Evolutionary conservation across 192 early-diverging fungal genomes (phyloP).

Genomic region (Linnemannia exigua): DNA sequence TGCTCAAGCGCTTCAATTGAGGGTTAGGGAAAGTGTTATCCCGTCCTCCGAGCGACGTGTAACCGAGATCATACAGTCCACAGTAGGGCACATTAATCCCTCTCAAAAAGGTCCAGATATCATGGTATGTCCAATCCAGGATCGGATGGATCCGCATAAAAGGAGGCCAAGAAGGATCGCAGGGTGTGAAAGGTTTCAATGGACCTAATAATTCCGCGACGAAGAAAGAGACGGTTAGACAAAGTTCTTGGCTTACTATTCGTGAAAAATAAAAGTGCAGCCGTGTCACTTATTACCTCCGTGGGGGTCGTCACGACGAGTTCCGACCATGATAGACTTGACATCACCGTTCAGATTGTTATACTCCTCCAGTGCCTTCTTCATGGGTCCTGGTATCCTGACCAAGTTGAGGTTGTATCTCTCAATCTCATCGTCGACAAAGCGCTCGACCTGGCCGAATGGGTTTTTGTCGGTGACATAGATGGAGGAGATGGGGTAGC

Average conservation of each 20-base stretch:
- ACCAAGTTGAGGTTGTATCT: conserved; percentile 82
- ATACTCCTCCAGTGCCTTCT: conserved; percentile 80
- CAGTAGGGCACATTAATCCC: conserved; percentile 84
- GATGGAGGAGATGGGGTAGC: conserved; percentile 68
- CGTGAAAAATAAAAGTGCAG: not conserved
- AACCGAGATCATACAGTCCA: conserved; percentile 90
- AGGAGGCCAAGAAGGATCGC: conserved; percentile 91
- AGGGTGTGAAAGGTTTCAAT: conserved; percentile 74
- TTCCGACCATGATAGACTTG: conserved; percentile 89
- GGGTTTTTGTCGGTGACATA: conserved; percentile 84
- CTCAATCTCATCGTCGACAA: conserved; percentile 79
- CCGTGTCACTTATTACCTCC: conserved; percentile 59
- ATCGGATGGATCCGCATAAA: conserved; percentile 95
- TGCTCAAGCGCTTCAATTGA: conserved; percentile 61
- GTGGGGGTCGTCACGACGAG: conserved; percentile 80
- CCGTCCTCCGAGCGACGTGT: conserved; percentile 92
- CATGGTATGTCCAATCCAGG: conserved; percentile 88
- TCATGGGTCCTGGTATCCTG: conserved; percentile 81
- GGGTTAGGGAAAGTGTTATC: conserved; percentile 92
- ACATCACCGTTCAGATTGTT: conserved; percentile 64
- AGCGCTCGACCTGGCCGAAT: conserved; percentile 90
- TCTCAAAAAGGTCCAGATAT: conserved; percentile 86
- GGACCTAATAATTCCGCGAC: conserved; percentile 7
- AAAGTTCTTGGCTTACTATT: not conserved
- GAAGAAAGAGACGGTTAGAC: not conserved